Evolutionary conservation across 306 rosid species (phyloP).

Genomic region (Vachellia pachyceras): DNA sequence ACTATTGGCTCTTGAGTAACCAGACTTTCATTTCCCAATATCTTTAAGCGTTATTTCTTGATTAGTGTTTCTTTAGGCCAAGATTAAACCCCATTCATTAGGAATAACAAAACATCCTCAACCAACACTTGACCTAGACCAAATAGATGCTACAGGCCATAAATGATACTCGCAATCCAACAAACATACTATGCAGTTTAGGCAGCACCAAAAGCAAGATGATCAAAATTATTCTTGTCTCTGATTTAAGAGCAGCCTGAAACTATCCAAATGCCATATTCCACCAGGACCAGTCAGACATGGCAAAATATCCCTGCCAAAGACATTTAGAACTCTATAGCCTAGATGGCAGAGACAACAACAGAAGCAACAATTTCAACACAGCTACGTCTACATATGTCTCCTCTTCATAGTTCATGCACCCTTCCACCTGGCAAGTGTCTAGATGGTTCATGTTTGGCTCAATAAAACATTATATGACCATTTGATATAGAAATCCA

Average conservation of each 20-base stretch:
- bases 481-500: constrained; percentile 12
- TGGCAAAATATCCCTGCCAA: neutral
- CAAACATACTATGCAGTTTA: neutral
- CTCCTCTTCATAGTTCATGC: neutral
- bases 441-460: neutral
- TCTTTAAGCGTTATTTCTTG: neutral
- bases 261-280: neutral
- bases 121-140: constrained; percentile 5
- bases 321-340: constrained; percentile 5
- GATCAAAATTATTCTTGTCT: neutral
- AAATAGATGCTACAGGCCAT: constrained; percentile 16
- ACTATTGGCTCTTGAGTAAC: neutral
- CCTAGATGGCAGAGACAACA: neutral
- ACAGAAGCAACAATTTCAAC: neutral
- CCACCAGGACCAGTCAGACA: neutral
- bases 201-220: neutral
- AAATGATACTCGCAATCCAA: constrained; percentile 4
- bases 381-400: neutral
- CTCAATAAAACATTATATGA: neutral
- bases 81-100: neutral
- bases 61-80: neutral
- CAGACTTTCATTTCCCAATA: neutral
- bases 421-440: constrained; percentile 1
- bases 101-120: constrained; percentile 6
- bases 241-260: neutral